A percentile compares a stretch with the other conserved stretches of the same genome.
Evolutionary conservation across 176 grass and related monocot genomes (phyloP).

Genomic region (Oryza australiensis): DNA sequence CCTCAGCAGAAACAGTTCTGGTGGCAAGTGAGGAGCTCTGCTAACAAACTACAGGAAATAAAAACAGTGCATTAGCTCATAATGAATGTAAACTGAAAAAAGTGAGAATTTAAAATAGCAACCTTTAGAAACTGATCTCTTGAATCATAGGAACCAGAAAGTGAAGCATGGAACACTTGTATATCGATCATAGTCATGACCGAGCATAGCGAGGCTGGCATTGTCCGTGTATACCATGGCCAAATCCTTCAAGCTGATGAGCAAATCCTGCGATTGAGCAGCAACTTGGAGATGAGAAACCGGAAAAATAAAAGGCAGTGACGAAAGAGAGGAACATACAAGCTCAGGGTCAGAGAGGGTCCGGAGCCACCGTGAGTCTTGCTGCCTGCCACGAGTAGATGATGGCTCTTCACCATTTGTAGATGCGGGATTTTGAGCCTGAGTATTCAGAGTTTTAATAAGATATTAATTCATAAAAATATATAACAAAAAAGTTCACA

Average conservation of each 20-base stretch:
- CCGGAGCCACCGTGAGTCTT: constrained; percentile 40
- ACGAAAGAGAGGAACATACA: constrained; percentile 2
- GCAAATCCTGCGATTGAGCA: constrained; percentile 42
- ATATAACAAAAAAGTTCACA: no score
- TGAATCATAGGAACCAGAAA: constrained; percentile 62
- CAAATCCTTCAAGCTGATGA: constrained; percentile 53
- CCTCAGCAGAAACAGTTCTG: constrained; percentile 70
- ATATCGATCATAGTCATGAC: constrained; percentile 59
- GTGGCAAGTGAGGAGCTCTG: constrained; percentile 79
- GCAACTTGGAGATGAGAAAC: neutral
- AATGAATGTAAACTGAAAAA: constrained; percentile 18
- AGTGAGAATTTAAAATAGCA: constrained; percentile 20
- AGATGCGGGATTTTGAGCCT: neutral
- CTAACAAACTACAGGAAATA: constrained; percentile 64
- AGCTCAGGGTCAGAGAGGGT: constrained; percentile 68
- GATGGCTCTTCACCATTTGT: neutral
- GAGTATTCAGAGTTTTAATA: no score
- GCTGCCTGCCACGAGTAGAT: neutral
- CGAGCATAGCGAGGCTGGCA: constrained; percentile 27
- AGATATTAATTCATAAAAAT: no score
- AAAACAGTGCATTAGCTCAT: constrained; percentile 38
- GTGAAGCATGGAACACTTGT: constrained; percentile 63
- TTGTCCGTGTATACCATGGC: neutral
- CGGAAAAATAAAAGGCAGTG: neutral
- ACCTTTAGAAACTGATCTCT: constrained; percentile 92